phyloP scores from a whole-genome alignment of 768 basidiomycete species.

The Leccinum disarticulatum region DNA sequence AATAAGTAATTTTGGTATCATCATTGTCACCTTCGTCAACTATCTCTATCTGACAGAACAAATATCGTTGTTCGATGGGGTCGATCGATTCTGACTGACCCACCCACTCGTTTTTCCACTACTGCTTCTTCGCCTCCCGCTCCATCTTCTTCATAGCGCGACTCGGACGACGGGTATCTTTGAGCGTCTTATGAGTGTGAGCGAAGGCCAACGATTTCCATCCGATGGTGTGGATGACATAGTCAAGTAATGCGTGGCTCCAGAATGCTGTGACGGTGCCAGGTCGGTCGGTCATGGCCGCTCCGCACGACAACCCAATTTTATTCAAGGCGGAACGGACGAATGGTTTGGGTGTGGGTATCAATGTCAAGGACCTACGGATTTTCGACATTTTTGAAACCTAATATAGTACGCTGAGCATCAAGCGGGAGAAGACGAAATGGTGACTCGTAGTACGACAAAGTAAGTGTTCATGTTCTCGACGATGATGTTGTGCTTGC shows the following conservation, averaged over 20 bases:
- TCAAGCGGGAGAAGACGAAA: neutral
- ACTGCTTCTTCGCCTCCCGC: conserved; percentile 55
- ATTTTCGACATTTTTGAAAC: conserved; percentile 95
- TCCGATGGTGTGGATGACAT: conserved; percentile 55
- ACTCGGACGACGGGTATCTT: conserved; percentile 71
- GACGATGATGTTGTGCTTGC: conserved; percentile 70
- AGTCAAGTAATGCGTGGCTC: conserved; percentile 83
- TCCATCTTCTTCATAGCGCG: conserved; percentile 62
- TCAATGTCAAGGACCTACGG: conserved; percentile 61
- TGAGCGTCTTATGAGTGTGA: conserved; percentile 69
- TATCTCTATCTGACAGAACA: neutral
- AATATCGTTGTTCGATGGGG: too few species aligned
- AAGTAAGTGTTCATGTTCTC: conserved; percentile 91
- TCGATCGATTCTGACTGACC: neutral
- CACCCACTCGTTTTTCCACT: neutral
- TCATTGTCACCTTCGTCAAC: neutral
- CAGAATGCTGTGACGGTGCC: conserved; percentile 84
- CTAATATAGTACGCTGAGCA: conserved; percentile 38
- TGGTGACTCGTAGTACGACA: conserved; percentile 64
- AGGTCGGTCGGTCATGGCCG: conserved; percentile 67
- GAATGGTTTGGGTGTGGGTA: conserved; percentile 73
- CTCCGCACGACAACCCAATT: conserved; percentile 76
- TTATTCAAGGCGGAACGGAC: conserved; percentile 77
- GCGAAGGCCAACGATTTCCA: conserved; percentile 53
- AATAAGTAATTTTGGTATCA: neutral